A percentile compares a stretch with the other conserved stretches of the same genome.
phyloP scores from a whole-genome alignment of 164 flowering plant species.

The Euptelea pleiosperma region DNA sequence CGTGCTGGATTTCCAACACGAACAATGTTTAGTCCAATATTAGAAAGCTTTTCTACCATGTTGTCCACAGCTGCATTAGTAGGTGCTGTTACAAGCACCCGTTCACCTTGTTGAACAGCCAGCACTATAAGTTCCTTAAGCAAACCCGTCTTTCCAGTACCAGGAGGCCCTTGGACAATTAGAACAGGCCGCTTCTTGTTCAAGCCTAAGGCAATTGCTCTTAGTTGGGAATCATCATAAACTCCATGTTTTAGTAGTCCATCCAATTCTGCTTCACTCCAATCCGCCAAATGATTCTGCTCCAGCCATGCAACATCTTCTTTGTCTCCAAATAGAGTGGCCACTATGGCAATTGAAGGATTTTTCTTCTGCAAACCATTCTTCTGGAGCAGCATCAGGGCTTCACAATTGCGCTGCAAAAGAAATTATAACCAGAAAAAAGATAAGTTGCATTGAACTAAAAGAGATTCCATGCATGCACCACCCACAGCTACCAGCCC shows the following conservation, averaged over 20 bases:
- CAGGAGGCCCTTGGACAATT: slow-evolving; percentile 87
- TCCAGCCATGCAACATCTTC: slow-evolving; percentile 67
- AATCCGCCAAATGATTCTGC: slow-evolving; percentile 50
- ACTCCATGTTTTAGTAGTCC: slow-evolving; percentile 25
- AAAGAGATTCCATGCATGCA: background rate
- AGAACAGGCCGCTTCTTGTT: slow-evolving; percentile 75
- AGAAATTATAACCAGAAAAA: slow-evolving; percentile 4
- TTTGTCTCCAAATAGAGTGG: slow-evolving; percentile 76
- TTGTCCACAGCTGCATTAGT: slow-evolving; percentile 96
- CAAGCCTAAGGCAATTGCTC: slow-evolving; percentile 70
- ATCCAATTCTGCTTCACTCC: slow-evolving; percentile 45
- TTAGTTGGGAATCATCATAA: slow-evolving; percentile 64
- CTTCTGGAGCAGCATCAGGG: slow-evolving; percentile 91
- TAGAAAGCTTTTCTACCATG: slow-evolving; percentile 83
- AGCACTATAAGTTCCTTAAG: slow-evolving; percentile 63
- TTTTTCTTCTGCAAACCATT: slow-evolving; percentile 79
- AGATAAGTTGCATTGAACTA: background rate
- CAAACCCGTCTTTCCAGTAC: slow-evolving; percentile 86
- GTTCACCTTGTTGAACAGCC: slow-evolving; percentile 77
- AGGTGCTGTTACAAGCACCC: slow-evolving; percentile 91
- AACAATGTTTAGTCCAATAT: slow-evolving; percentile 59
- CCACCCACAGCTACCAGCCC: no score
- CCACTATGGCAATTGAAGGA: slow-evolving; percentile 65
- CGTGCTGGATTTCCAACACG: slow-evolving; percentile 94
- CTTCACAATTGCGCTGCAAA: slow-evolving; percentile 87